Evolutionary conservation across 495 filamentous ascomycete species (phyloP).

Genomic region (Aspergillus wentii): DNA sequence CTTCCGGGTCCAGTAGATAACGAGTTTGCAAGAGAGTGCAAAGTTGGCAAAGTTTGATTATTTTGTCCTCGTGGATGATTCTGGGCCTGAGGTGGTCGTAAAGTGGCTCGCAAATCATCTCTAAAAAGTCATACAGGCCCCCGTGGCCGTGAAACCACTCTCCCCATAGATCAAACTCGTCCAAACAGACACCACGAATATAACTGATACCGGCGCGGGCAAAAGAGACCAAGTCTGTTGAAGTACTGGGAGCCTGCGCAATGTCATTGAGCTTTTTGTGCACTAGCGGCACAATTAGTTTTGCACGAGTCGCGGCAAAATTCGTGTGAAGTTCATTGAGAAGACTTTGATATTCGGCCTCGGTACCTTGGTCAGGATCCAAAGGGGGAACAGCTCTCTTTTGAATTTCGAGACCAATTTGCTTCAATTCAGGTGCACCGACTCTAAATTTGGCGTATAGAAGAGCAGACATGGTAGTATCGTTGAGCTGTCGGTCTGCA

Average conservation of each 20-base stretch:
- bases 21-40: slow-evolving; percentile 78
- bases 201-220: slow-evolving; percentile 66
- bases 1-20: slow-evolving; percentile 70
- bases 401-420: slow-evolving; percentile 63
- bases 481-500: slow-evolving; percentile 65
- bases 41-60: slow-evolving; percentile 74
- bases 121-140: slow-evolving; percentile 66
- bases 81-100: slow-evolving; percentile 66
- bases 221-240: slow-evolving; percentile 64
- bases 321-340: slow-evolving; percentile 65
- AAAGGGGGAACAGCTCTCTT: slow-evolving; percentile 58
- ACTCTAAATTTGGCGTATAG: slow-evolving; percentile 76
- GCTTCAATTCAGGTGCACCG: slow-evolving; percentile 60
- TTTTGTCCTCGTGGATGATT: slow-evolving; percentile 65
- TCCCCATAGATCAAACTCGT: slow-evolving; percentile 70
- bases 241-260: slow-evolving; percentile 57
- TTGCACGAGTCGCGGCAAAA: slow-evolving; percentile 53
- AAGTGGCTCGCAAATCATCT: slow-evolving; percentile 69
- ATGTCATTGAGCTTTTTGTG: slow-evolving; percentile 63
- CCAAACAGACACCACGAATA: slow-evolving; percentile 63
- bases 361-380: slow-evolving; percentile 56
- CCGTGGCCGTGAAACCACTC: slow-evolving; percentile 71
- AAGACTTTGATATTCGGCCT: slow-evolving; percentile 62
- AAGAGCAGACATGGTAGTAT: slow-evolving; percentile 70
- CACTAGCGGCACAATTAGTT: slow-evolving; percentile 55